These are phyloP conservation scores for Ganoderma sp. DNA, from an alignment of 1,284 basidiomycete species.

Conservation along the genomic window DNA sequence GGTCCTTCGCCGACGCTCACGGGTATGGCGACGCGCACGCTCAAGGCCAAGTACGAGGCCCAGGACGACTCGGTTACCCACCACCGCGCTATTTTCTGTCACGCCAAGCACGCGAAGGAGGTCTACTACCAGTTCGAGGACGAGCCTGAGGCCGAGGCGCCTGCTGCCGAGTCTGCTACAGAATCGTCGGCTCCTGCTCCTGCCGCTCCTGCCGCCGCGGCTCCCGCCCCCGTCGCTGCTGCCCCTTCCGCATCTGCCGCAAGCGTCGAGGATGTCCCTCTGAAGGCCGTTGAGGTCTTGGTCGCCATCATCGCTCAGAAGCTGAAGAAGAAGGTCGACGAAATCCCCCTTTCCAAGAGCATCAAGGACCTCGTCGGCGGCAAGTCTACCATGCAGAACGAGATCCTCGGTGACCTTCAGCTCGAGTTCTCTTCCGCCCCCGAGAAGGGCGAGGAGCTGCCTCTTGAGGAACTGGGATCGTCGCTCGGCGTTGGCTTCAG, in stretches of 20 bases:
- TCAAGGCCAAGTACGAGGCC: constrained; percentile 95
- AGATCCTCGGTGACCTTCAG: constrained; percentile 93
- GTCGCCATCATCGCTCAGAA: constrained; percentile 94
- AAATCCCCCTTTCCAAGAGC: constrained; percentile 91
- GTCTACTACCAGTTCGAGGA: constrained; percentile 99
- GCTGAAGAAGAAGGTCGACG: constrained; percentile 92
- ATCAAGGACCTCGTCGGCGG: constrained; percentile 99
- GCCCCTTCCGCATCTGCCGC: constrained; percentile 66
- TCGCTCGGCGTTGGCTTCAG: constrained; percentile 83
- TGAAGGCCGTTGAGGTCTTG: constrained; percentile 92
- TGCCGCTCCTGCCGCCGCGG: constrained; percentile 46
- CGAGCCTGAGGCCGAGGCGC: constrained; percentile 57
- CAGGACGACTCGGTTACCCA: constrained; percentile 86
- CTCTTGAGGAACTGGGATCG: constrained; percentile 93
- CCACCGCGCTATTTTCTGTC: constrained; percentile 86
- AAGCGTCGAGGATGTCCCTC: constrained; percentile 86
- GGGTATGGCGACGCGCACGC: constrained; percentile 94
- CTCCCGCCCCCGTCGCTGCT: constrained; percentile 52
- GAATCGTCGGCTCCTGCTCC: constrained; percentile 47
- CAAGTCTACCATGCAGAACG: constrained; percentile 98
- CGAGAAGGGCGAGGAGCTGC: constrained; percentile 97
- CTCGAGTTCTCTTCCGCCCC: constrained; percentile 91
- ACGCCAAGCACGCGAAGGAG: constrained; percentile 95
- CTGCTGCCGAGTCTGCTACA: constrained; percentile 50
- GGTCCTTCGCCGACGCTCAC: constrained; percentile 96